Evolutionary conservation across 2,329 filamentous ascomycete species (phyloP).

Genomic region (Teratosphaeria pseudoeucalypti): DNA sequence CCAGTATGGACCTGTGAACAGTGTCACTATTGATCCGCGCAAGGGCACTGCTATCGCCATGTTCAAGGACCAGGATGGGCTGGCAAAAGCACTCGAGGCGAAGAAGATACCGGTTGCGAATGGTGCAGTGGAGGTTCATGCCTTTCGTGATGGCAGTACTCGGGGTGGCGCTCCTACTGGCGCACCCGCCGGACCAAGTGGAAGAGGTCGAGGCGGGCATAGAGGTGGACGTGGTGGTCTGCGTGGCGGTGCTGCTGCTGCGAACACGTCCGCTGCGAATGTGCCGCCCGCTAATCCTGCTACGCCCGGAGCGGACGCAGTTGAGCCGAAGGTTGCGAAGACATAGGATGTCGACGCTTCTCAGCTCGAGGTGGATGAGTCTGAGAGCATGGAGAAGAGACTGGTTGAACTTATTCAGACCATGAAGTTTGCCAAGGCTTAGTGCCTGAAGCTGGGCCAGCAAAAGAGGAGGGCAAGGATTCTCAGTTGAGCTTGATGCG

Average conservation of each 20-base stretch:
- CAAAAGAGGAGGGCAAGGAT: not conserved
- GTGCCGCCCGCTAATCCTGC: slow-evolving; percentile 2
- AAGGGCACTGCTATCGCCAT: slow-evolving; percentile 93
- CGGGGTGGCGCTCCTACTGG: slow-evolving; percentile 10
- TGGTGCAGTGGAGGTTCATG: slow-evolving; percentile 76
- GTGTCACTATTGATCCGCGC: slow-evolving; percentile 85
- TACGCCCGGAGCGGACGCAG: not conserved
- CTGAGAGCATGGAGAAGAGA: not conserved
- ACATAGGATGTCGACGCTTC: not conserved
- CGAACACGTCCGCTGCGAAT: not conserved
- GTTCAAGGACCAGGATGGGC: slow-evolving; percentile 61
- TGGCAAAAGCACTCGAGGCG: slow-evolving; percentile 69
- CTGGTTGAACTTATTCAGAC: not conserved
- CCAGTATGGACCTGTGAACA: slow-evolving; percentile 61
- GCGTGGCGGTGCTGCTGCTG: slow-evolving; percentile 1
- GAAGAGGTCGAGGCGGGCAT: slow-evolving; percentile 6
- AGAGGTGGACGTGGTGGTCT: slow-evolving; percentile 6
- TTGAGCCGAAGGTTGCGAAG: not conserved
- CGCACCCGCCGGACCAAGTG: not conserved
- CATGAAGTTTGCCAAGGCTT: not conserved
- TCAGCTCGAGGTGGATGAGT: not conserved
- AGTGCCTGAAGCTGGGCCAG: not conserved
- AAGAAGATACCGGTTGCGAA: slow-evolving; percentile 76
- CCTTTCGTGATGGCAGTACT: slow-evolving; percentile 52
- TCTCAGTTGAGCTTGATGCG: not conserved